Evolutionary conservation across 345 rosid genomes (phyloP).

Genomic region (Gossypium ekmanianum): DNA sequence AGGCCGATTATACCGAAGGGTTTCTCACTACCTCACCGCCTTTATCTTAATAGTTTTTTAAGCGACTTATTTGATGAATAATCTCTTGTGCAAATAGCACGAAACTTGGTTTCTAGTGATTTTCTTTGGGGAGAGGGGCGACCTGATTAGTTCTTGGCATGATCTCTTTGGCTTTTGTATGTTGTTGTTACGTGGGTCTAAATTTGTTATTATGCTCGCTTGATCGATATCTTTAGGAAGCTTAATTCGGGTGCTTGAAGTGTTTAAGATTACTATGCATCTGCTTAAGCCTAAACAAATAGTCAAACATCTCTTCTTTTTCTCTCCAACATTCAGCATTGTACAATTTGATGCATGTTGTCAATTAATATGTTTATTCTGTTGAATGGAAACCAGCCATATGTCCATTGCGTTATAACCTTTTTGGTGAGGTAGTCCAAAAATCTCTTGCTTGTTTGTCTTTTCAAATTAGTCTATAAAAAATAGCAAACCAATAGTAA

Average conservation of each 20-base stretch:
- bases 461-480: background rate
- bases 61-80: background rate
- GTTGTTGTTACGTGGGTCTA: background rate
- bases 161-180: background rate
- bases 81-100: background rate
- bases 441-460: background rate
- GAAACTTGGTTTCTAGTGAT: background rate
- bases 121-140: background rate
- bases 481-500: background rate
- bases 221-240: background rate
- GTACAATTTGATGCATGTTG: background rate
- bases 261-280: background rate
- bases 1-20: conserved; percentile 75
- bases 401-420: background rate
- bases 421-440: background rate
- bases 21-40: conserved; percentile 2
- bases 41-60: background rate
- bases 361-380: background rate
- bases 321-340: background rate
- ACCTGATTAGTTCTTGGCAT: background rate
- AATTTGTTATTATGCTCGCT: background rate
- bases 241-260: background rate
- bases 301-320: background rate
- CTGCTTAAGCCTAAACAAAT: background rate
- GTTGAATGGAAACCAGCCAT: background rate